phyloP scores from a whole-genome alignment of 169 alveolate genomes.

The Babesia bigemina region DNA sequence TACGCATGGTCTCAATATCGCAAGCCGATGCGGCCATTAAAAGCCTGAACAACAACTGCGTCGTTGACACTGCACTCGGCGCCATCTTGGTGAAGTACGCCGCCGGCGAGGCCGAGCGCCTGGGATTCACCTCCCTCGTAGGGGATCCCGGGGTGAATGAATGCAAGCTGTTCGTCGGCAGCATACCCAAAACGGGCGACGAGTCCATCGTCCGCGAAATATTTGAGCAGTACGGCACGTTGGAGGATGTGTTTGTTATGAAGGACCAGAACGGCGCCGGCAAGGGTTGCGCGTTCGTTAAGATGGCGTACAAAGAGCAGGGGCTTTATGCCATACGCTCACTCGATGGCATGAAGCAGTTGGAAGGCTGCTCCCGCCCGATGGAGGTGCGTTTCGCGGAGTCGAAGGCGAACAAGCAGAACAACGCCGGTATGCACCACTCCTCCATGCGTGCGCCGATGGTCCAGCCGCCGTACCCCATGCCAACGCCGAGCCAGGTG shows the following conservation, averaged over 20 bases:
- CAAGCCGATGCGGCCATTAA: constrained; percentile 90
- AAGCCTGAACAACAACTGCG: constrained; percentile 77
- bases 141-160: constrained; percentile 84
- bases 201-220: constrained; percentile 83
- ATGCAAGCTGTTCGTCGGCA: constrained; percentile 88
- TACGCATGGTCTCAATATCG: constrained; percentile 84
- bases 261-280: constrained; percentile 84
- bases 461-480: constrained; percentile 32
- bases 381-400: constrained; percentile 89
- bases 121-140: constrained; percentile 83
- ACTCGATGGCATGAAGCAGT: constrained; percentile 79
- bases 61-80: constrained; percentile 82
- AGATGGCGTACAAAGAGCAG: constrained; percentile 86
- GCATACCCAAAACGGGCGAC: constrained; percentile 81
- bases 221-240: constrained; percentile 83
- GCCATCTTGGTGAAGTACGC: constrained; percentile 88
- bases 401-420: constrained; percentile 69
- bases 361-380: constrained; percentile 85
- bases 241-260: constrained; percentile 86
- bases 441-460: background rate
- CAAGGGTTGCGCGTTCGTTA: constrained; percentile 89
- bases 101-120: constrained; percentile 84
- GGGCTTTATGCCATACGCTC: constrained; percentile 85
- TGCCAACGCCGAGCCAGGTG: constrained; percentile 77
- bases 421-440: constrained; percentile 38